A percentile compares a stretch with the other conserved stretches of the same genome.
phyloP scores from a whole-genome alignment of 495 filamentous ascomycete genomes.

The Antarctomyces pellizariae region DNA sequence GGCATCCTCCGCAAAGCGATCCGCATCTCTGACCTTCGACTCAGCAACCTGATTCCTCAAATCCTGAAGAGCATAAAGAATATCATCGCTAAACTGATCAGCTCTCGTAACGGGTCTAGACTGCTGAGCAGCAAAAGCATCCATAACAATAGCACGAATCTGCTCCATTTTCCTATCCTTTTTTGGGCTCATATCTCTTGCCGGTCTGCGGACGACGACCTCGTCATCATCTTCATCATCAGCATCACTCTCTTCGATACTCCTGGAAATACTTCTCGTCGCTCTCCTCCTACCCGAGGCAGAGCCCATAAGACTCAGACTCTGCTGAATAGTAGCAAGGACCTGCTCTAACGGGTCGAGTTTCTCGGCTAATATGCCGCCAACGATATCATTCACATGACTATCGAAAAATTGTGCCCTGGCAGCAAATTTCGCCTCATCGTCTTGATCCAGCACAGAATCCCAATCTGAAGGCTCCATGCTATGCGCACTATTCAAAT shows the following conservation, averaged over 20 bases:
- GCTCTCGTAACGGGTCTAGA: no score
- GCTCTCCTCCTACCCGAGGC: slow-evolving; percentile 22
- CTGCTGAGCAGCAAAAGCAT: slow-evolving; percentile 46
- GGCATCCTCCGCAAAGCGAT: no score
- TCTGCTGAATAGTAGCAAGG: slow-evolving; percentile 50
- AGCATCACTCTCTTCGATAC: slow-evolving; percentile 61
- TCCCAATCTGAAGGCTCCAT: slow-evolving; percentile 76
- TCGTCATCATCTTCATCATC: slow-evolving; percentile 79
- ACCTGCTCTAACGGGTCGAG: slow-evolving; percentile 57
- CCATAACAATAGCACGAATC: slow-evolving; percentile 54
- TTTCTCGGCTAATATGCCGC: slow-evolving; percentile 48
- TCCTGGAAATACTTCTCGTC: slow-evolving; percentile 33
- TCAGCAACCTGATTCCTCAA: no score
- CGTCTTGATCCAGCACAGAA: slow-evolving; percentile 56
- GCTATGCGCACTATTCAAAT: slow-evolving; percentile 38
- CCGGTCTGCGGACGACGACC: slow-evolving; percentile 30
- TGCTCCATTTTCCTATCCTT: slow-evolving; percentile 63
- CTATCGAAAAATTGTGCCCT: slow-evolving; percentile 64
- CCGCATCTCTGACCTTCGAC: no score
- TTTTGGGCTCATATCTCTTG: slow-evolving; percentile 37
- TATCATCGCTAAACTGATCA: no score
- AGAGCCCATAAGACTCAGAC: slow-evolving; percentile 24
- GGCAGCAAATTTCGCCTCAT: slow-evolving; percentile 55
- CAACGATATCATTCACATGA: slow-evolving; percentile 67
- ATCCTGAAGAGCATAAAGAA: no score